Evolutionary conservation across 2,329 filamentous ascomycete species (phyloP).

Genomic region (Decorospora gaudefroyi): DNA sequence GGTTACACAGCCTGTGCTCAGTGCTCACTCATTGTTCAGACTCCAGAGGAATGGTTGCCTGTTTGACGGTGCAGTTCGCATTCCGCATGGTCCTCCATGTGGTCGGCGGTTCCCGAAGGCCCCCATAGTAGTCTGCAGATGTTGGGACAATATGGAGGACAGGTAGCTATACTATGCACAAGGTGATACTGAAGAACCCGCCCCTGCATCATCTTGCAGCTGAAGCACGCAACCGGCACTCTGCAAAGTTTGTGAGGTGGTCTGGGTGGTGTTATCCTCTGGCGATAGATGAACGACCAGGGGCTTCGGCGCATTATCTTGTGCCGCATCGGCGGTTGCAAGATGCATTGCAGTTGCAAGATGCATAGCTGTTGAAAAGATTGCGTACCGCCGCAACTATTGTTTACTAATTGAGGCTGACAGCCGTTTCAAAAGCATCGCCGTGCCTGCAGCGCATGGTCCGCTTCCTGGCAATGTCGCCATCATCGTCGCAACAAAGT

Average conservation of each 20-base stretch:
- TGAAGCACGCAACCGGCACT: slow-evolving; percentile 2
- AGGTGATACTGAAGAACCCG: slow-evolving; percentile 18
- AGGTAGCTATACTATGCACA: slow-evolving; percentile 9
- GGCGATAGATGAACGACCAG: slow-evolving; percentile 5
- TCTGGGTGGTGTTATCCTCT: slow-evolving; percentile 2
- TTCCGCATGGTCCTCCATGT: slow-evolving; percentile 13
- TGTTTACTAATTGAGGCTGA: slow-evolving; percentile 8
- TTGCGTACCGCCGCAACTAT: neutral
- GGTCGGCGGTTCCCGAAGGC: slow-evolving; percentile 19
- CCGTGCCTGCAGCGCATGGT: slow-evolving; percentile 18
- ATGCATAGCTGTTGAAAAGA: slow-evolving; percentile 3
- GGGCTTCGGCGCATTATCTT: slow-evolving; percentile 1
- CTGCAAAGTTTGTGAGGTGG: slow-evolving; percentile 16
- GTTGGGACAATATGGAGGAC: slow-evolving; percentile 24
- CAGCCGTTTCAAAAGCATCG: slow-evolving; percentile 8
- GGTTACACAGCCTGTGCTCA: slow-evolving; percentile 28
- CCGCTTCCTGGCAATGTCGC: slow-evolving; percentile 26
- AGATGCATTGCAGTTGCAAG: neutral
- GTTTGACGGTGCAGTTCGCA: slow-evolving; percentile 13
- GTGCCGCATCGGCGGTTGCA: slow-evolving; percentile 2
- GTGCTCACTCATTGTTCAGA: slow-evolving; percentile 18
- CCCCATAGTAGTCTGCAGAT: slow-evolving; percentile 29
- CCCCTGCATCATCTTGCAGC: slow-evolving; percentile 34
- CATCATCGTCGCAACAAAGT: slow-evolving; percentile 27
- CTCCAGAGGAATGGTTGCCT: slow-evolving; percentile 15